Evolutionary conservation across 768 basidiomycete genomes (phyloP).

Genomic region (Antrodiella citrinella): DNA sequence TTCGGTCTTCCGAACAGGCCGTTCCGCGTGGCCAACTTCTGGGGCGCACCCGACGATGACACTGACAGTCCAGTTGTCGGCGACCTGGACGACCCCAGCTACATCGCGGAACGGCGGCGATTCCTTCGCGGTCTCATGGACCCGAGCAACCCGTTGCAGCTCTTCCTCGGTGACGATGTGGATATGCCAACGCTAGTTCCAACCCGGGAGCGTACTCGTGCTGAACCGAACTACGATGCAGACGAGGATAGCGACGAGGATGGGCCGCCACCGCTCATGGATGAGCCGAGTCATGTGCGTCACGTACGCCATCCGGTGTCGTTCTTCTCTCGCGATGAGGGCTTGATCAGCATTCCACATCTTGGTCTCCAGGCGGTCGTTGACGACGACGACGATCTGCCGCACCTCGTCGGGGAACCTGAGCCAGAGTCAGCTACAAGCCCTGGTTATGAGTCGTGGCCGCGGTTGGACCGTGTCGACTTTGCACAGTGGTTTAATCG

Average conservation of each 20-base stretch:
- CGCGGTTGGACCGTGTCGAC: not conserved
- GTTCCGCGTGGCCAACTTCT: not conserved
- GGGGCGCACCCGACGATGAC: not conserved
- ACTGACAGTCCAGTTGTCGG: not conserved
- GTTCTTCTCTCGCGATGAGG: not conserved
- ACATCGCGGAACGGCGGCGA: not conserved
- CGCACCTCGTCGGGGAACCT: not conserved
- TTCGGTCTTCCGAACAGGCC: too few relatives aligned
- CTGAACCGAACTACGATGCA: not conserved
- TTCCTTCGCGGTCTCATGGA: not conserved
- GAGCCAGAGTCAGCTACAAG: not conserved
- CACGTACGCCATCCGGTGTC: not conserved
- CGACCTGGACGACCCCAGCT: not conserved
- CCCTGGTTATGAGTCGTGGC: not conserved
- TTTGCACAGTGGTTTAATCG: not conserved
- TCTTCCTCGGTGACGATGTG: not conserved
- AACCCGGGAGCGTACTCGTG: not conserved
- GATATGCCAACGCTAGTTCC: not conserved
- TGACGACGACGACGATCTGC: not conserved
- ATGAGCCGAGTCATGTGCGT: not conserved
- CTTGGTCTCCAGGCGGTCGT: not conserved
- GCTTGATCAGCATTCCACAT: not conserved
- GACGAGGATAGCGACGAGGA: conserved; percentile 4
- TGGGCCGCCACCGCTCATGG: conserved; percentile 1
- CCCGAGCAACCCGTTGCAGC: not conserved